Evolutionary conservation across 805 yeast genomes (phyloP).

Genomic region (Schwanniomyces occidentalis): DNA sequence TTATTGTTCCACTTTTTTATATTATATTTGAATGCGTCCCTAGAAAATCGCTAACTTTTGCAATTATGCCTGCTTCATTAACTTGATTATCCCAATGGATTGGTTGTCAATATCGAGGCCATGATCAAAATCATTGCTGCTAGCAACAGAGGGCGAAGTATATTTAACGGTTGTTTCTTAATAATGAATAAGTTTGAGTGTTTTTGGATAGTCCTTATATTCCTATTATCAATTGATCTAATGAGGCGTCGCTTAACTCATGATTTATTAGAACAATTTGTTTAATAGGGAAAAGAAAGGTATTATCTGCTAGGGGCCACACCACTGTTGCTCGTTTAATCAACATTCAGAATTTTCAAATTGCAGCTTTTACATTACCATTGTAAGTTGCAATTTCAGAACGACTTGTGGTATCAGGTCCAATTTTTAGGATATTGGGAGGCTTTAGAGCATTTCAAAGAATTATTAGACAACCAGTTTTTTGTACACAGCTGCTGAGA

Average conservation of each 20-base stretch:
- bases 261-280: too few relatives aligned
- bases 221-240: constrained; percentile 16
- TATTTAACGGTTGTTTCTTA: constrained; percentile 32
- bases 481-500: too few relatives aligned
- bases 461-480: too few relatives aligned
- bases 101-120: constrained; percentile 35
- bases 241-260: constrained; percentile 12
- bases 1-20: constrained; percentile 59
- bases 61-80: constrained; percentile 26
- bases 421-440: too few relatives aligned
- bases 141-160: constrained; percentile 23
- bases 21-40: constrained; percentile 54
- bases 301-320: too few relatives aligned
- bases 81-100: constrained; percentile 30
- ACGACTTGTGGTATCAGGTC: too few relatives aligned
- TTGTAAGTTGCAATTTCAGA: too few relatives aligned
- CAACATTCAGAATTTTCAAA: too few relatives aligned
- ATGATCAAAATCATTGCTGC: constrained; percentile 27
- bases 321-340: too few relatives aligned
- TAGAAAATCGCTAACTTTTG: constrained; percentile 19
- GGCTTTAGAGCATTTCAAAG: too few relatives aligned
- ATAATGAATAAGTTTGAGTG: constrained; percentile 22
- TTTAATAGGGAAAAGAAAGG: too few relatives aligned
- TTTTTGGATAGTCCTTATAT: constrained; percentile 17
- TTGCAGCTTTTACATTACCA: too few relatives aligned